Conservation (phyloP, 1,284 basidiomycete species). For the Cutaneotrichosporon curvatum region DNA sequence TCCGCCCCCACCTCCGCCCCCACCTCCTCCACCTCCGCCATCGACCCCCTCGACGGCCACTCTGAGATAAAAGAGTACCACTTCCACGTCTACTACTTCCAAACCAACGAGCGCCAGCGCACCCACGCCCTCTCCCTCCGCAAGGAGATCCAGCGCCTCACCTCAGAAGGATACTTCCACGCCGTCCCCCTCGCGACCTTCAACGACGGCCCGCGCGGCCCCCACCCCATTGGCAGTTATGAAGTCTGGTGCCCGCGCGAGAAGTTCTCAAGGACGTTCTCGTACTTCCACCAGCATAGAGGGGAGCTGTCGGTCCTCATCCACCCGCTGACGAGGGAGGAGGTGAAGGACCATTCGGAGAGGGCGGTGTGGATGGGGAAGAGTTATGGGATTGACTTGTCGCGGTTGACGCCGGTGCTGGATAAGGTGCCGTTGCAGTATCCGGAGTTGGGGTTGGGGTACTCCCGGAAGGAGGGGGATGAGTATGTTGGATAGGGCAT, state of each 20-base stretch:
- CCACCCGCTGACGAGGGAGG: conserved; percentile 1
- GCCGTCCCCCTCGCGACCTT: conserved; percentile 2
- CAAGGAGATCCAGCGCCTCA: conserved; percentile 1
- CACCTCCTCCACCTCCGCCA: not conserved
- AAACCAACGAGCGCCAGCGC: conserved; percentile 1
- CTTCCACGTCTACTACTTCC: conserved; percentile 7
- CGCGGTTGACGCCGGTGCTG: not conserved
- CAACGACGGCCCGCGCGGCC: conserved; percentile 5
- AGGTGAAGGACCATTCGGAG: conserved; percentile 3
- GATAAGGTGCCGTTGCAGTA: conserved; percentile 1
- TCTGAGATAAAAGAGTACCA: conserved; percentile 3
- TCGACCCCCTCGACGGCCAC: conserved; percentile 5
- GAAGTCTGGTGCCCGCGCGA: conserved; percentile 5
- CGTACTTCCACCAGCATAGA: not conserved
- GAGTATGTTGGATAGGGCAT: not conserved
- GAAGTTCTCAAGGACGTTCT: not conserved
- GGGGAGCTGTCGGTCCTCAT: not conserved
- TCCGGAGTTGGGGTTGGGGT: conserved; percentile 2
- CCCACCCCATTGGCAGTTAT: conserved; percentile 2
- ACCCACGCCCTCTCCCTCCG: conserved; percentile 1
- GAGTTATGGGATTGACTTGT: not conserved
- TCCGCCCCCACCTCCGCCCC: not conserved
- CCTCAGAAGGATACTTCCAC: conserved; percentile 1
- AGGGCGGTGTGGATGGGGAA: conserved; percentile 1
- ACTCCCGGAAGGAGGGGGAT: not conserved